Conservation (phyloP, 495 filamentous ascomycete genomes). For the Niebla homalea region DNA sequence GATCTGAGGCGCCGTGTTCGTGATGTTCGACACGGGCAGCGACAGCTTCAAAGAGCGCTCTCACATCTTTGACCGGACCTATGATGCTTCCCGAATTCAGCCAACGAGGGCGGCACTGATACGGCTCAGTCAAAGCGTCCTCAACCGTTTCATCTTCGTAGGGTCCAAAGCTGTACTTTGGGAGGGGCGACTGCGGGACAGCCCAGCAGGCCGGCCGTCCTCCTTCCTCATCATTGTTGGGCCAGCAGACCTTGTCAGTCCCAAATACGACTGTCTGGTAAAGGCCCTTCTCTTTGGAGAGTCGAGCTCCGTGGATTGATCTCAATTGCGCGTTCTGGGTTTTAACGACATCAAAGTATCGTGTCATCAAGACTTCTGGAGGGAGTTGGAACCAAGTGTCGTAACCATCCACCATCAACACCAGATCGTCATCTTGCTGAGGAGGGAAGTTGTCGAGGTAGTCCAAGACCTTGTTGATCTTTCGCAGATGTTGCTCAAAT, state of each 20-base stretch:
- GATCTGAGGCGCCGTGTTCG: constrained; percentile 21
- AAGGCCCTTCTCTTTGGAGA: constrained; percentile 3
- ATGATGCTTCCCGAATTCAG: constrained; percentile 19
- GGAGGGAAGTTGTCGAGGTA: constrained; percentile 4
- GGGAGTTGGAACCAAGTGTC: constrained; percentile 21
- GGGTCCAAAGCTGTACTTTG: constrained; percentile 12
- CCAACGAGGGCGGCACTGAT: constrained; percentile 10
- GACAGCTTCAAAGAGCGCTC: constrained; percentile 17
- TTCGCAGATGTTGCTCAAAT: constrained; percentile 6
- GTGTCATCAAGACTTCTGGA: constrained; percentile 13
- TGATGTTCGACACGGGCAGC: constrained; percentile 8
- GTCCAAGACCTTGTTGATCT: constrained; percentile 3
- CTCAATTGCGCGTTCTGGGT: constrained; percentile 10
- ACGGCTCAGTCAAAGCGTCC: neutral
- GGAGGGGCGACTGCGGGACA: constrained; percentile 12
- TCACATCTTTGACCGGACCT: constrained; percentile 16
- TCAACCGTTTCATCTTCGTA: constrained; percentile 2
- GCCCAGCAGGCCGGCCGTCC: constrained; percentile 13
- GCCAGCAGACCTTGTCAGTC: constrained; percentile 19
- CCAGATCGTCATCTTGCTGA: constrained; percentile 7
- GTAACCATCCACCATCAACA: constrained; percentile 17
- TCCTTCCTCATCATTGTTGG: neutral
- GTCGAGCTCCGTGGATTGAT: neutral
- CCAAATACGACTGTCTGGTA: constrained; percentile 16
- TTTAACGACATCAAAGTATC: constrained; percentile 14